Evolutionary conservation across 2,329 filamentous ascomycete genomes (phyloP).

Genomic region (Pseudogymnoascus sp.): DNA sequence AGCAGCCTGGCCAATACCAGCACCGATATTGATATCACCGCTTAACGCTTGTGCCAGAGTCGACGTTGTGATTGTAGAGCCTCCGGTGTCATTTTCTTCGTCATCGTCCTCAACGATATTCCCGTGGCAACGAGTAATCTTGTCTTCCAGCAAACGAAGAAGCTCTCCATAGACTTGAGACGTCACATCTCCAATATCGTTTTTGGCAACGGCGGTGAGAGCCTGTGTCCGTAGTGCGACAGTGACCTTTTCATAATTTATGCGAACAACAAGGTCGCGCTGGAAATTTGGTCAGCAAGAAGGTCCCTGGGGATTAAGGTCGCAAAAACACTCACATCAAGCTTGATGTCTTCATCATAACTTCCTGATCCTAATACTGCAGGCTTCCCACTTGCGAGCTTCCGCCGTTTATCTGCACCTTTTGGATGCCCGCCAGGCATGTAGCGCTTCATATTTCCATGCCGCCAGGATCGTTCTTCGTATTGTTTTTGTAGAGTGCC

Average conservation of each 20-base stretch:
- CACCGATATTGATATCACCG: slow-evolving; percentile 42
- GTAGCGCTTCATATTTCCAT: slow-evolving; percentile 42
- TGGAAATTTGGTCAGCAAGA: slow-evolving; percentile 32
- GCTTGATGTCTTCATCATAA: slow-evolving; percentile 33
- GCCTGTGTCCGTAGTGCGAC: slow-evolving; percentile 74
- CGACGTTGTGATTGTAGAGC: slow-evolving; percentile 40
- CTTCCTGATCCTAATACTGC: slow-evolving; percentile 29
- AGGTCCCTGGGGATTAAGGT: neutral
- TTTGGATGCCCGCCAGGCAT: slow-evolving; percentile 20
- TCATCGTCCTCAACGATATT: slow-evolving; percentile 42
- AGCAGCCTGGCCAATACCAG: slow-evolving; percentile 48
- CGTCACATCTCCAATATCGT: slow-evolving; percentile 63
- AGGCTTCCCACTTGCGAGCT: slow-evolving; percentile 40
- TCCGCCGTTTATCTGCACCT: slow-evolving; percentile 40
- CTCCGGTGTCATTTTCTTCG: slow-evolving; percentile 19
- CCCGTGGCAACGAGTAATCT: slow-evolving; percentile 57
- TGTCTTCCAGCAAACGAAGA: slow-evolving; percentile 60
- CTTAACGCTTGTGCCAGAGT: slow-evolving; percentile 49
- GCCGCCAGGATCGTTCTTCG: slow-evolving; percentile 36
- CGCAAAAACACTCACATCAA: slow-evolving; percentile 41
- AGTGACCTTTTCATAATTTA: slow-evolving; percentile 79
- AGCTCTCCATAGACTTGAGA: slow-evolving; percentile 70
- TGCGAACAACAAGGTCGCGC: slow-evolving; percentile 62
- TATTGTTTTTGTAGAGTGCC: slow-evolving; percentile 45
- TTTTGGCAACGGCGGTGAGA: slow-evolving; percentile 63